phyloP scores from a whole-genome alignment of 352 stramenopile species.

The Blastocystis sp. region DNA sequence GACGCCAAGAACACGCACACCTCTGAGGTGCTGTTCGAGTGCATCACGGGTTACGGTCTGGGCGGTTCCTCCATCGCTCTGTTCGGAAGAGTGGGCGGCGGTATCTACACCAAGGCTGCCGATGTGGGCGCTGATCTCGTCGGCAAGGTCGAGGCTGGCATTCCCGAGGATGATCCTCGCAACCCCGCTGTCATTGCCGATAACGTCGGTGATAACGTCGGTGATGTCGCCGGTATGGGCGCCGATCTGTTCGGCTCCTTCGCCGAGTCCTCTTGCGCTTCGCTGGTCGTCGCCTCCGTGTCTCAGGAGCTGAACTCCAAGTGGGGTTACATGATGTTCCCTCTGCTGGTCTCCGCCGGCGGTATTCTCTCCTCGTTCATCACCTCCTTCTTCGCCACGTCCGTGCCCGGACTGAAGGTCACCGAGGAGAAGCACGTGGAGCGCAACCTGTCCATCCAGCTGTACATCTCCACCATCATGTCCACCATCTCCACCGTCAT shows the following conservation, averaged over 20 bases:
- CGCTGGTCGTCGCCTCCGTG: conserved; percentile 92
- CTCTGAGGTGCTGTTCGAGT: conserved; percentile 89
- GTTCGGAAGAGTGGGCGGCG: conserved; percentile 97
- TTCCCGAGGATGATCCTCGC: conserved; percentile 97
- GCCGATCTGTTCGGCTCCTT: conserved; percentile 99
- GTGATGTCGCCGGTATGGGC: conserved; percentile 98
- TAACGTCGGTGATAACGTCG: conserved; percentile 99
- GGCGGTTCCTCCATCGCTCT: conserved; percentile 97
- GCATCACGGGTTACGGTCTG: conserved; percentile 94
- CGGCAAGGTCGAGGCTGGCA: conserved; percentile 97
- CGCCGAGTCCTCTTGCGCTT: conserved; percentile 95
- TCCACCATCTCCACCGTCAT: conserved; percentile 84
- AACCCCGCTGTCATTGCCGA: conserved; percentile 99
- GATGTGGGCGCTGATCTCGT: conserved; percentile 99
- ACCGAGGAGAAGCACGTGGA: conserved; percentile 94
- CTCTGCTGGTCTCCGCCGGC: conserved; percentile 91
- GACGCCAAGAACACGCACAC: conserved; percentile 75
- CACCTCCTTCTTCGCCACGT: conserved; percentile 94
- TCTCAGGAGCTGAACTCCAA: conserved; percentile 86
- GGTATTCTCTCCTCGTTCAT: conserved; percentile 95
- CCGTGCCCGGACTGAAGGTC: conserved; percentile 85
- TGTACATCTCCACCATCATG: conserved; percentile 93
- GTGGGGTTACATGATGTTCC: conserved; percentile 94
- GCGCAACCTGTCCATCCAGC: conserved; percentile 93
- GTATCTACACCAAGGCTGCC: conserved; percentile 99